Evolutionary conservation across 805 yeast species (phyloP).

Genomic region (Candida railenensis): DNA sequence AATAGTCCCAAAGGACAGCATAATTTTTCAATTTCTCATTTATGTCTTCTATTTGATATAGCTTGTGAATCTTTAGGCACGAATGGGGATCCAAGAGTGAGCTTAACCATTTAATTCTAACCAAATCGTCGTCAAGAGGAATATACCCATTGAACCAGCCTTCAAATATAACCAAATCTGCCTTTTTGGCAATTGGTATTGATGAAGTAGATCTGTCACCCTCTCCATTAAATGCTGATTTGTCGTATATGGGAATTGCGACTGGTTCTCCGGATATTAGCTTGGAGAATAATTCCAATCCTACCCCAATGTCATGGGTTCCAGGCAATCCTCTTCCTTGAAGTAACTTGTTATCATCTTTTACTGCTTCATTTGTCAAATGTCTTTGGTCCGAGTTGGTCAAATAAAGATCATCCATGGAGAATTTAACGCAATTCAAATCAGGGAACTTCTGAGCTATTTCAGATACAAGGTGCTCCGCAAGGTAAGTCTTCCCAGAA

Average conservation of each 20-base stretch:
- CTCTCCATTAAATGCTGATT: conserved; percentile 63
- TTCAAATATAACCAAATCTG: conserved; percentile 73
- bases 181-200: conserved; percentile 25
- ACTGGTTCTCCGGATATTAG: conserved; percentile 22
- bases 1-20: conserved; percentile 53
- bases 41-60: conserved; percentile 36
- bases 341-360: conserved; percentile 52
- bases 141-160: conserved; percentile 92
- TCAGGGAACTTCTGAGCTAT: conserved; percentile 34
- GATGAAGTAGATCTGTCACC: conserved; percentile 65
- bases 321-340: conserved; percentile 91
- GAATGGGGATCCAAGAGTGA: conserved; percentile 5
- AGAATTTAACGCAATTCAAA: conserved; percentile 47
- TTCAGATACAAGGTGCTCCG: conserved; percentile 37
- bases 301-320: conserved; percentile 72
- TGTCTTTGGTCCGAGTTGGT: conserved; percentile 58
- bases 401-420: conserved; percentile 86
- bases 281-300: conserved; percentile 33
- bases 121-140: conserved; percentile 21
- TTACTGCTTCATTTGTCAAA: conserved; percentile 32
- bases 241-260: conserved; percentile 72
- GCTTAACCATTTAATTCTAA: conserved; percentile 18
- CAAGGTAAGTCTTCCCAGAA: conserved; percentile 67
- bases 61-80: conserved; percentile 17
- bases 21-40: conserved; percentile 56